Percentiles rank a stretch among this genome's conserved stretches.
Conservation (phyloP, 2,329 filamentous ascomycete genomes). For the Xylariaceae sp. region DNA sequence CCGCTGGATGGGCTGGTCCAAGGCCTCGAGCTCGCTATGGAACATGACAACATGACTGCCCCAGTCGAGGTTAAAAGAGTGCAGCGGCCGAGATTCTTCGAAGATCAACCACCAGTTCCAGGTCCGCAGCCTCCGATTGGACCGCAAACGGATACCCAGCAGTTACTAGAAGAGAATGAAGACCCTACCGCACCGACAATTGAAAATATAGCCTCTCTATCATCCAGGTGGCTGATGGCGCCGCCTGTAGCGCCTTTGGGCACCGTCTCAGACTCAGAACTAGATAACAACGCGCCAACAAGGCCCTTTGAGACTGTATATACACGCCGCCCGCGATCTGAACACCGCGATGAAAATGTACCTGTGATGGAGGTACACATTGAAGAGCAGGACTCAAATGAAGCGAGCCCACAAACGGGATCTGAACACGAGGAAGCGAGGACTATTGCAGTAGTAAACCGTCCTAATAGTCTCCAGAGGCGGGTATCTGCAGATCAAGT, state of each 20-base stretch:
- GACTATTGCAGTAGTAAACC: background rate
- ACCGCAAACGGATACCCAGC: background rate
- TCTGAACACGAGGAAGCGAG: background rate
- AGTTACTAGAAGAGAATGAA: conserved; percentile 11
- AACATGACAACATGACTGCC: conserved; percentile 31
- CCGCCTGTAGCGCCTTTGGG: conserved; percentile 13
- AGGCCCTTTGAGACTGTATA: background rate
- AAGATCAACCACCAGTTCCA: conserved; percentile 8
- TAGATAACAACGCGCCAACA: background rate
- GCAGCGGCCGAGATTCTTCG: conserved; percentile 19
- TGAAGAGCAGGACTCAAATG: background rate
- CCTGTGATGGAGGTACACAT: background rate
- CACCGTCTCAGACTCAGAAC: background rate
- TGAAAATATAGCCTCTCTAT: conserved; percentile 23
- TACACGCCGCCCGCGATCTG: background rate
- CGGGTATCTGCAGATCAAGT: conserved; percentile 13
- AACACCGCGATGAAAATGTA: background rate
- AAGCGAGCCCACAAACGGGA: background rate
- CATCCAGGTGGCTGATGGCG: conserved; percentile 23
- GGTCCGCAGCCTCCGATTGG: background rate
- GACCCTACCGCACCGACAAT: conserved; percentile 23
- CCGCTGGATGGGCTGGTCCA: conserved; percentile 34
- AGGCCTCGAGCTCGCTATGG: conserved; percentile 33
- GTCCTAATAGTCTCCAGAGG: background rate
- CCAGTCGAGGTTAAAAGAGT: conserved; percentile 23